phyloP scores from a whole-genome alignment of 192 early-diverging fungal genomes.

The Phycomyces nitens region DNA sequence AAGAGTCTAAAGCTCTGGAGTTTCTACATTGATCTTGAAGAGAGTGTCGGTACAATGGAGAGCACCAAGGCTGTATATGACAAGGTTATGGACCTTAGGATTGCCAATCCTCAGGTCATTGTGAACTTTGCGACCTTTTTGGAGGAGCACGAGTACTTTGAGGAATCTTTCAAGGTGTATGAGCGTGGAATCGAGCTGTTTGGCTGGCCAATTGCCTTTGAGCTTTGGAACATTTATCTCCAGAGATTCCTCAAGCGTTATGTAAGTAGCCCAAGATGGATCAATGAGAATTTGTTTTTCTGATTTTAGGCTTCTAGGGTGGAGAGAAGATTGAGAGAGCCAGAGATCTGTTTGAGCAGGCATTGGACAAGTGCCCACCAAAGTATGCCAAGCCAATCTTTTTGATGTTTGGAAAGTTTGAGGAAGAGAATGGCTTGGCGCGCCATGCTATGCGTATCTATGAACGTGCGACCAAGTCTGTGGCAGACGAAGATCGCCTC shows the following conservation, averaged over 20 bases:
- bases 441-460: slow-evolving; percentile 92
- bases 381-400: slow-evolving; percentile 85
- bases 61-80: slow-evolving; percentile 85
- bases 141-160: slow-evolving; percentile 86
- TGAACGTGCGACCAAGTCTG: slow-evolving; percentile 86
- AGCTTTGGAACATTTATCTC: slow-evolving; percentile 97
- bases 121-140: slow-evolving; percentile 92
- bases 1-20: slow-evolving; percentile 89
- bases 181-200: slow-evolving; percentile 96
- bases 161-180: slow-evolving; percentile 94
- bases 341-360: slow-evolving; percentile 94
- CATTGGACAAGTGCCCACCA: slow-evolving; percentile 78
- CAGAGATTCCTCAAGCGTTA: slow-evolving; percentile 82
- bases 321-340: slow-evolving; percentile 85
- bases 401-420: slow-evolving; percentile 86
- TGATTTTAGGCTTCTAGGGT: no score
- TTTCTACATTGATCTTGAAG: slow-evolving; percentile 92
- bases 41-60: slow-evolving; percentile 80
- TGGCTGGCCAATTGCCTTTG: slow-evolving; percentile 93
- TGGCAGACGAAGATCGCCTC: slow-evolving; percentile 66
- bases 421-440: slow-evolving; percentile 89
- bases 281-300: no score
- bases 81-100: slow-evolving; percentile 85
- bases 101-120: slow-evolving; percentile 94
- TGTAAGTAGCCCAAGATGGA: slow-evolving; percentile 39